A percentile compares a stretch with the other conserved stretches of the same genome.
phyloP scores from a whole-genome alignment of 2,329 filamentous ascomycete species.

The Exophiala oligosperma region DNA sequence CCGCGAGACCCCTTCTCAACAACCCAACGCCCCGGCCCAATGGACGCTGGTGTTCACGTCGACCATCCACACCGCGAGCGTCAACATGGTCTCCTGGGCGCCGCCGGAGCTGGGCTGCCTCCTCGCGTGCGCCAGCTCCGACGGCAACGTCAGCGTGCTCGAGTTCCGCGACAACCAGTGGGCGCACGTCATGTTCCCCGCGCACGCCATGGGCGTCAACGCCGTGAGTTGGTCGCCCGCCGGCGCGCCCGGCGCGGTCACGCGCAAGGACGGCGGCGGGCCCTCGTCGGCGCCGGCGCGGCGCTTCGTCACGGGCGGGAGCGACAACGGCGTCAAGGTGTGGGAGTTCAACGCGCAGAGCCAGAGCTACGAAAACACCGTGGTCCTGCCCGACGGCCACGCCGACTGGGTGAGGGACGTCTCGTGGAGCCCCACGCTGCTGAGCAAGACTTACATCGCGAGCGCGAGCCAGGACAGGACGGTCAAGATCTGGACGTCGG shows the following conservation, averaged over 20 bases:
- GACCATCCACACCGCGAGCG: slow-evolving; percentile 87
- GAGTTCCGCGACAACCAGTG: slow-evolving; percentile 97
- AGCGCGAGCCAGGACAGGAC: slow-evolving; percentile 96
- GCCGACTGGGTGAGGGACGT: slow-evolving; percentile 97
- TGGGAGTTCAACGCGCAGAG: slow-evolving; percentile 74
- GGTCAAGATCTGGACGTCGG: slow-evolving; percentile 89
- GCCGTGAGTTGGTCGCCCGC: slow-evolving; percentile 93
- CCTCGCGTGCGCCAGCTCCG: slow-evolving; percentile 89
- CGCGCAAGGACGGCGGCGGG: slow-evolving; percentile 66
- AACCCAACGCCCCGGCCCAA: slow-evolving; percentile 42
- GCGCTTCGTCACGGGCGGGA: slow-evolving; percentile 91
- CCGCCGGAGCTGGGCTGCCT: slow-evolving; percentile 94
- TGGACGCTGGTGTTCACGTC: slow-evolving; percentile 93
- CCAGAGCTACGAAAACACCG: slow-evolving; percentile 53
- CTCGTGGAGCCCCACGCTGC: slow-evolving; percentile 91
- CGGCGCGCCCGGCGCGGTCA: slow-evolving; percentile 77
- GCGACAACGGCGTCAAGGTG: slow-evolving; percentile 89
- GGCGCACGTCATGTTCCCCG: slow-evolving; percentile 84
- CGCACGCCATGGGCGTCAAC: slow-evolving; percentile 93
- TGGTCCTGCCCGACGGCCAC: slow-evolving; percentile 71
- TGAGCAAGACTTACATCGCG: slow-evolving; percentile 96
- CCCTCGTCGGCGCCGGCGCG: slow-evolving; percentile 54
- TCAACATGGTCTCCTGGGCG: slow-evolving; percentile 97
- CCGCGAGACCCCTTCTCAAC: slow-evolving; percentile 64
- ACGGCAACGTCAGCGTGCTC: slow-evolving; percentile 89